These are phyloP conservation scores for Monascus purpureus DNA, from an alignment of 495 filamentous ascomycete genomes.

Conservation along the genomic window DNA sequence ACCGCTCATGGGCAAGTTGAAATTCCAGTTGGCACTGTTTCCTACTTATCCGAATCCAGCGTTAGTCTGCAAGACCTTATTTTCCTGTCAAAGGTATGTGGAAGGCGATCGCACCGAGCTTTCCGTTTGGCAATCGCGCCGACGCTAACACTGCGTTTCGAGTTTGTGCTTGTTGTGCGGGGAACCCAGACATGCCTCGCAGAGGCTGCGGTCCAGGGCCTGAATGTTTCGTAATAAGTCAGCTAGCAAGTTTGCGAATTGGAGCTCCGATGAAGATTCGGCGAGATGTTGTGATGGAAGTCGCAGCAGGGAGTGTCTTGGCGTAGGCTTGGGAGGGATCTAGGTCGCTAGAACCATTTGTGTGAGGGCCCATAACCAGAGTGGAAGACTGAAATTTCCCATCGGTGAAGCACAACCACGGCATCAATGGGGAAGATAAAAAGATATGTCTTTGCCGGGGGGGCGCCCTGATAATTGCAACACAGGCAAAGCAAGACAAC, in stretches of 20 bases:
- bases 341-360: not conserved
- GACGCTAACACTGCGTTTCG: slow-evolving; percentile 43
- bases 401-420: not conserved
- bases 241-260: slow-evolving; percentile 6
- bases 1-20: slow-evolving; percentile 60
- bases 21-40: slow-evolving; percentile 60
- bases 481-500: no score
- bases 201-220: slow-evolving; percentile 55
- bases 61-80: slow-evolving; percentile 12
- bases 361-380: no score
- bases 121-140: slow-evolving; percentile 61
- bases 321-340: not conserved
- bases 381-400: not conserved
- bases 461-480: no score
- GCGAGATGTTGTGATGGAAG: not conserved
- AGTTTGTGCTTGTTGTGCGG: slow-evolving; percentile 49
- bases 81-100: slow-evolving; percentile 2
- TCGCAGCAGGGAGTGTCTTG: not conserved
- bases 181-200: slow-evolving; percentile 57
- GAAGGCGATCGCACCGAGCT: slow-evolving; percentile 47
- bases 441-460: no score
- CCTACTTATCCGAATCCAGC: slow-evolving; percentile 30
- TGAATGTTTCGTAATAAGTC: slow-evolving; percentile 18
- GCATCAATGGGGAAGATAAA: no score
- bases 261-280: not conserved